Percentiles rank a stretch among this genome's conserved stretches.
Evolutionary conservation across 805 yeast genomes (phyloP).

Genomic region (Spathaspora sp.): DNA sequence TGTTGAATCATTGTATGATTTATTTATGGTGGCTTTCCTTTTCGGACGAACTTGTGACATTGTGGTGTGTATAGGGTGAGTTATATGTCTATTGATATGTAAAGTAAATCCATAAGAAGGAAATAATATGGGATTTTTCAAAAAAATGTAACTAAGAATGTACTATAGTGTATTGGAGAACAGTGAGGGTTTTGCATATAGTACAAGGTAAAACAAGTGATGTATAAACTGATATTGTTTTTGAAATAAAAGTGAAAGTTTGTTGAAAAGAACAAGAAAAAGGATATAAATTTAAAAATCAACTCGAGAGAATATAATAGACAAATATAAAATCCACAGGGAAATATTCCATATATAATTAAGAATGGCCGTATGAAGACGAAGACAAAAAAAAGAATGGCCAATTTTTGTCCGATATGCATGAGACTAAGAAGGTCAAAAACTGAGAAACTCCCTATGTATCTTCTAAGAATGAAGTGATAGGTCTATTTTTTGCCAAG

Average conservation of each 20-base stretch:
- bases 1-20: constrained; percentile 28
- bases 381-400: not conserved
- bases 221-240: not conserved
- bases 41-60: constrained; percentile 29
- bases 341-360: not conserved
- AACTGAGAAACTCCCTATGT: not conserved
- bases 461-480: not conserved
- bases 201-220: not conserved
- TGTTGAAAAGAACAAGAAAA: not conserved
- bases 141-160: not conserved
- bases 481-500: not conserved
- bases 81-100: not conserved
- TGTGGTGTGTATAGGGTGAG: not conserved
- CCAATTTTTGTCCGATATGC: not conserved
- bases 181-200: not conserved
- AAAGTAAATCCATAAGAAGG: not conserved
- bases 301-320: too few species aligned
- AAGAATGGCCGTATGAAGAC: not conserved
- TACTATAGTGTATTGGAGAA: not conserved
- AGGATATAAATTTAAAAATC: not conserved
- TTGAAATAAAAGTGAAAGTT: not conserved
- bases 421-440: not conserved
- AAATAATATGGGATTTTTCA: too few species aligned
- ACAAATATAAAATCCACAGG: not conserved
- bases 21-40: constrained; percentile 35